Evolutionary conservation across 345 rosid species (phyloP).

Genomic region (Tarenaya hassleriana): DNA sequence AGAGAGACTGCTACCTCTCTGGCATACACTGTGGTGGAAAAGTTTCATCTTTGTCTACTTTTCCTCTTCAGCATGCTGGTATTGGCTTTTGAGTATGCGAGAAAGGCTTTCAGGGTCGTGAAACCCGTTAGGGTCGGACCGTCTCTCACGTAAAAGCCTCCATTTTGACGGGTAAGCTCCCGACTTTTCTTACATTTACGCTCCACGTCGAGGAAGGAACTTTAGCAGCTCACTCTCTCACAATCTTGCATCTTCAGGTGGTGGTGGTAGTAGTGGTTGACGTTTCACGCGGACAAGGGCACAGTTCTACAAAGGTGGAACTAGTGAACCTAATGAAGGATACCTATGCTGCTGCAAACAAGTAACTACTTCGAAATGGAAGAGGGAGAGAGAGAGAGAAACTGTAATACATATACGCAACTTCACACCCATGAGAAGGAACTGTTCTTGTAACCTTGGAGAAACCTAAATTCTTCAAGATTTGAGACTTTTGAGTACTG

Average conservation of each 20-base stretch:
- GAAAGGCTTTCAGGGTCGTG: slow-evolving; percentile 38
- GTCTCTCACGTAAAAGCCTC: slow-evolving; percentile 39
- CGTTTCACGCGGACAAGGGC: slow-evolving; percentile 1
- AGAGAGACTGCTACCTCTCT: slow-evolving; percentile 27
- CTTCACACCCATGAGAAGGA: too few relatives aligned
- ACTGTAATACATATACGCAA: too few relatives aligned
- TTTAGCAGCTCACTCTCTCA: slow-evolving; percentile 4
- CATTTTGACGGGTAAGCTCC: slow-evolving; percentile 32
- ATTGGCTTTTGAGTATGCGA: slow-evolving; percentile 43
- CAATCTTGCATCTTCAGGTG: not conserved
- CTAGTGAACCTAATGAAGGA: slow-evolving; percentile 7
- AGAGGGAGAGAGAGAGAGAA: too few relatives aligned
- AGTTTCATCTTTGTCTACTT: slow-evolving; percentile 40
- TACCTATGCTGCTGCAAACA: too few relatives aligned
- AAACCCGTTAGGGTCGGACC: slow-evolving; percentile 56
- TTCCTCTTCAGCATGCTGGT: slow-evolving; percentile 55
- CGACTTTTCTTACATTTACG: not conserved
- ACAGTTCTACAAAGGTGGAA: slow-evolving; percentile 18
- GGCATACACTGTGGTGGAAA: slow-evolving; percentile 26
- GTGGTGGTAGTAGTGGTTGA: not conserved
- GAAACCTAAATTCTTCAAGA: too few relatives aligned
- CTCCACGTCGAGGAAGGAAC: not conserved
- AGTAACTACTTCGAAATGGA: too few relatives aligned
- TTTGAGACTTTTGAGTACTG: too few relatives aligned
- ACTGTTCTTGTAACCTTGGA: too few relatives aligned